Evolutionary conservation across 1,284 basidiomycete genomes (phyloP), one percentile per base, ranked within the genome.

Genomic region (Meira nashicola): DNA sequence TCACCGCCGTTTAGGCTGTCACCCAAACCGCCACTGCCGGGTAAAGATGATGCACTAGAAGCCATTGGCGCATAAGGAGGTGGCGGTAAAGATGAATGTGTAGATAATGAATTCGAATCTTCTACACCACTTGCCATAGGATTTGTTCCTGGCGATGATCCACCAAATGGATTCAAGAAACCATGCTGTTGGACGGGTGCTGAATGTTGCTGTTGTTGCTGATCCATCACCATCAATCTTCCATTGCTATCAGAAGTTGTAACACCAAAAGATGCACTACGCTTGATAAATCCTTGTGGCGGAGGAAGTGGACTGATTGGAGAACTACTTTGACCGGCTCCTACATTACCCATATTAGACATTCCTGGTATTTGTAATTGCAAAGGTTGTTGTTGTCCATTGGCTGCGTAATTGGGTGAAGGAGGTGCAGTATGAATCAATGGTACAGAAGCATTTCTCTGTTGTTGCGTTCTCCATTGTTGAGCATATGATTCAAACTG

Each of bases 351-450:
- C 28, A 52, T 52, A n/a, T 10, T 39, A 15, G 12, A n/a, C 23
- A 39, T 17, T 2, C 6, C 23, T 44, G 17, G 17, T 25, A 17
- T 17, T 44, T 25, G 23, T 17, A 44, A 17, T 25, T 3, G 43
- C 23, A 25, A 25, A 44, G 43, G 43, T 44, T 44, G 28, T 33
- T 8, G 43, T 44, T 44, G 28, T 33, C 28, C 28, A 33, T 33
- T 33, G 8, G 28, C 28, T 7, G 19, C 5, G 38, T 41, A 19
- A 39, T n/a, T 41, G 12, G 50, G 50, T 8, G 50, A 53, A 25
- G 50, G 28, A 37, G 50, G 50, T 15, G 50, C 50, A 14, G 50
- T 53, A 41, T 53, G 50, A 28, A 53, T 53, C 17, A 53, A 33
- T 2, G 50, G 38, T 21, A 33, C 21, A 2, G 50, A 41, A 4